A percentile compares a stretch with the other conserved stretches of the same genome.
Evolutionary conservation across 1,139 yeast species (phyloP).

Genomic region (Lodderomyces beijingensis): DNA sequence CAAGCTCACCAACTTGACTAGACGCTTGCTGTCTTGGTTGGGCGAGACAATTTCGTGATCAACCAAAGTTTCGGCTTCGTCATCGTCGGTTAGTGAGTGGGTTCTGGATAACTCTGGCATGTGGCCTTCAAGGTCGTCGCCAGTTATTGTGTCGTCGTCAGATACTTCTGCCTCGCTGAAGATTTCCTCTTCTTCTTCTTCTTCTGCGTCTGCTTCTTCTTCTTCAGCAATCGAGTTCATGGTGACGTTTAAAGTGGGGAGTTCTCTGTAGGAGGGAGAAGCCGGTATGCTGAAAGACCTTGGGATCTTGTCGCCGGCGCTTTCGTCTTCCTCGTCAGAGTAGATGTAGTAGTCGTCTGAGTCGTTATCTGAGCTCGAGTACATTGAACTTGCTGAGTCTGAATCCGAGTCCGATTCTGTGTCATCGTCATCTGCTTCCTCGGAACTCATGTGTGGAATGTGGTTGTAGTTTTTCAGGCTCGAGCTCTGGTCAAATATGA

Average conservation of each 20-base stretch:
- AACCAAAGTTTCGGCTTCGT: constrained; percentile 7
- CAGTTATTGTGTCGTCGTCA: constrained; percentile 5
- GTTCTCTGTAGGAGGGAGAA: constrained; percentile 14
- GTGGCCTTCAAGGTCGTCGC: constrained; percentile 6
- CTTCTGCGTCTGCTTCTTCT: constrained; percentile 23
- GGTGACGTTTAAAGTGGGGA: constrained; percentile 19
- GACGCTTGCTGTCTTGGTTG: not conserved
- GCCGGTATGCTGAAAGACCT: constrained; percentile 5
- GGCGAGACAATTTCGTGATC: not conserved
- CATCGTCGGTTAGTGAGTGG: constrained; percentile 23
- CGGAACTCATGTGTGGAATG: constrained; percentile 2
- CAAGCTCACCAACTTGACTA: not conserved
- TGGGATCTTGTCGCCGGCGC: constrained; percentile 14
- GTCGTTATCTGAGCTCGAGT: constrained; percentile 16
- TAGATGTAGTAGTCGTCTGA: constrained; percentile 29
- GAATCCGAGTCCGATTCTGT: constrained; percentile 4
- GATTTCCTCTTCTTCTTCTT: constrained; percentile 12
- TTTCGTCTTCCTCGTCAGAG: constrained; percentile 18
- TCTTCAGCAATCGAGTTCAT: constrained; percentile 23
- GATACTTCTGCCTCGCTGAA: constrained; percentile 1
- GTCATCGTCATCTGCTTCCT: constrained; percentile 5
- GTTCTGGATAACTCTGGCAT: constrained; percentile 25
- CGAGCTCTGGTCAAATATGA: constrained; percentile 1
- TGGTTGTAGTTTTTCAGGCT: not conserved
- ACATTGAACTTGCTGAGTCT: not conserved